Evolutionary conservation across 345 rosid species (phyloP), one percentile per base, ranked within the genome.

Genomic region (Euphorbia pulcherrima): DNA sequence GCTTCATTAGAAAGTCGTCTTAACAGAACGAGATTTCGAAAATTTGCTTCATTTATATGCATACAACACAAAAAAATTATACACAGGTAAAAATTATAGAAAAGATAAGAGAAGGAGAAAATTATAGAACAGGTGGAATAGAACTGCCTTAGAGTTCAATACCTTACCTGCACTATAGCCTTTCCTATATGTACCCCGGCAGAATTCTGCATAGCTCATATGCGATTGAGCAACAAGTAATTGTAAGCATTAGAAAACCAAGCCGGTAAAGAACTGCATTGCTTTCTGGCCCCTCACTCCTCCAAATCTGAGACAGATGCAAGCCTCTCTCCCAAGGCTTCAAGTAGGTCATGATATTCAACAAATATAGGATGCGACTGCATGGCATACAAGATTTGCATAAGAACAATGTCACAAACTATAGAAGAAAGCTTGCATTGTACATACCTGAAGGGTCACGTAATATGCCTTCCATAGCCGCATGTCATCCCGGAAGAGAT

Each of bases 391-490:
- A 14, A 68, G 64, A 60, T 28, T 62, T 48, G 35, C 54, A 60
- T 40, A 52, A 2, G 39, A 30, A 48, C 28, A 51, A 26, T 17
- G 18, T 14, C 26, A 17, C 26, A 20, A 27, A n/a, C n/a, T n/a
- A n/a, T n/a, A n/a, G n/a, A n/a, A n/a, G n/a, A n/a, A n/a, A n/a
- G n/a, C n/a, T 13, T 46, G 7, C 37, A 33, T 7, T 33, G 37
- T 33, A 3, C 3, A 2, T 71, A 64, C 75, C 75, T 71, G 64
- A 73, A 93, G 87, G 11, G 95, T 90, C 66, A 82, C 58, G 69
- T 88, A 76, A 71, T 93, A 93, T 56, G 98, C 98, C 80, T 81
- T 75, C 97, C 98, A 93, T 47, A 93, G 67, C 62, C 94, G 85
- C 78, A 71, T 61, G 72, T 90, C 97, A 72, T 78, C 87, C 72